Conservation (phyloP, 768 basidiomycete genomes). For the Collybia sordida region DNA sequence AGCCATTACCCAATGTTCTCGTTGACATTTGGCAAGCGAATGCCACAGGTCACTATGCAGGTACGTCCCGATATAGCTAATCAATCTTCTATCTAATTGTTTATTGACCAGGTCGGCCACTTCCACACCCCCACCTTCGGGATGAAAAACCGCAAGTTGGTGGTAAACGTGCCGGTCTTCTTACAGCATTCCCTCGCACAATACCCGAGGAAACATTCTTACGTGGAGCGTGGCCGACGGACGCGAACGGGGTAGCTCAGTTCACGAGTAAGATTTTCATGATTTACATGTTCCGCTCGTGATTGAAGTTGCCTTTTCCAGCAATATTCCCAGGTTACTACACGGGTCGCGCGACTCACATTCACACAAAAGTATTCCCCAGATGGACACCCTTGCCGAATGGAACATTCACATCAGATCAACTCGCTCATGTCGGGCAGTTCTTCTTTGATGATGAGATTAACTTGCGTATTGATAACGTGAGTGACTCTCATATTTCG, state of each 20-base stretch:
- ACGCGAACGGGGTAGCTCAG: slow-evolving; percentile 50
- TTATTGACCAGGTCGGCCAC: slow-evolving; percentile 39
- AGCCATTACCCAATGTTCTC: slow-evolving; percentile 53
- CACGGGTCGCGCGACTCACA: slow-evolving; percentile 53
- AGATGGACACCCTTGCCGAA: slow-evolving; percentile 44
- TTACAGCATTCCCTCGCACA: slow-evolving; percentile 45
- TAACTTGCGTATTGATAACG: slow-evolving; percentile 47
- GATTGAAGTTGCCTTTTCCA: slow-evolving; percentile 13
- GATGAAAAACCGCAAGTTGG: slow-evolving; percentile 46
- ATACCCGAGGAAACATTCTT: slow-evolving; percentile 43
- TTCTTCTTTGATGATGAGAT: slow-evolving; percentile 59
- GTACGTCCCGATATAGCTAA: slow-evolving; percentile 18
- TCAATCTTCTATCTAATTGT: not conserved
- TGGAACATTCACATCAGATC: slow-evolving; percentile 43
- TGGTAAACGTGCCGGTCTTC: slow-evolving; percentile 42
- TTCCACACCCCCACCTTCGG: slow-evolving; percentile 40
- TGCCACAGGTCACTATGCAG: slow-evolving; percentile 55
- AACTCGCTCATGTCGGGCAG: slow-evolving; percentile 48
- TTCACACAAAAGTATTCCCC: slow-evolving; percentile 56
- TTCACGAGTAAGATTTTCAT: slow-evolving; percentile 42
- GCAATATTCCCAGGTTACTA: slow-evolving; percentile 60
- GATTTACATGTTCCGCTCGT: not conserved
- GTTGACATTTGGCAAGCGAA: slow-evolving; percentile 63
- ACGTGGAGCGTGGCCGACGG: slow-evolving; percentile 54
- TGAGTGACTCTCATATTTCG: slow-evolving; percentile 12